Evolutionary conservation across 208 protist genomes (phyloP).

Genomic region (Trypanosoma conorhini): DNA sequence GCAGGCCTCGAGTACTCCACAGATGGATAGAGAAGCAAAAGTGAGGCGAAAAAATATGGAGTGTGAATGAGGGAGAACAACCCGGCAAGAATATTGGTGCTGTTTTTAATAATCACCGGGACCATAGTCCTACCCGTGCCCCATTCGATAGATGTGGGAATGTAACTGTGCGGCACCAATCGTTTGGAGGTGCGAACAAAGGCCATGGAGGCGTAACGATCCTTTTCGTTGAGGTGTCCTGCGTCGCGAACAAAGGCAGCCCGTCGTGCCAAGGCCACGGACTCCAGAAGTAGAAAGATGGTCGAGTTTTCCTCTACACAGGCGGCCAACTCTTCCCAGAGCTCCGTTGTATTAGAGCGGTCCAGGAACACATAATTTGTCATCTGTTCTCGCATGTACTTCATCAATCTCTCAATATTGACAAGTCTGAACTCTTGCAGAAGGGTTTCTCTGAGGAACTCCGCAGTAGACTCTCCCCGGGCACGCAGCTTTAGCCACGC

Average conservation of each 20-base stretch:
- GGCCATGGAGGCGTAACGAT: constrained; percentile 66
- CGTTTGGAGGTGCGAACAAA: constrained; percentile 90
- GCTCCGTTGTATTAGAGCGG: constrained; percentile 37
- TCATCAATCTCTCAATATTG: constrained; percentile 59
- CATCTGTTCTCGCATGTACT: constrained; percentile 71
- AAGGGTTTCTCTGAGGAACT: constrained; percentile 43
- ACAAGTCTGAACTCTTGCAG: constrained; percentile 60
- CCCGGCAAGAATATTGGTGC: constrained; percentile 45
- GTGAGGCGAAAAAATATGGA: constrained; percentile 72
- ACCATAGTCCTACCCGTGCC: constrained; percentile 58
- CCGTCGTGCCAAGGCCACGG: constrained; percentile 60
- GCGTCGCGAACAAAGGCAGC: constrained; percentile 73
- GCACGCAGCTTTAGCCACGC: constrained; percentile 67
- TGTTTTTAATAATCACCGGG: constrained; percentile 63
- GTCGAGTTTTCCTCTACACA: constrained; percentile 58
- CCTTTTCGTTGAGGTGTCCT: constrained; percentile 55
- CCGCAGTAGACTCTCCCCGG: constrained; percentile 38
- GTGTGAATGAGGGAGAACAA: constrained; percentile 70
- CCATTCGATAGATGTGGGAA: constrained; percentile 63
- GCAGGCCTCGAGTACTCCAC: constrained; percentile 82
- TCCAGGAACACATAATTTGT: constrained; percentile 87
- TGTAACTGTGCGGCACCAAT: constrained; percentile 44
- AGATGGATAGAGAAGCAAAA: constrained; percentile 79
- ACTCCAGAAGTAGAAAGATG: constrained; percentile 68
- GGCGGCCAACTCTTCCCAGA: constrained; percentile 33